phyloP scores from a whole-genome alignment of 2,329 filamentous ascomycete genomes.

The Ophiocordyceps robertsii region DNA sequence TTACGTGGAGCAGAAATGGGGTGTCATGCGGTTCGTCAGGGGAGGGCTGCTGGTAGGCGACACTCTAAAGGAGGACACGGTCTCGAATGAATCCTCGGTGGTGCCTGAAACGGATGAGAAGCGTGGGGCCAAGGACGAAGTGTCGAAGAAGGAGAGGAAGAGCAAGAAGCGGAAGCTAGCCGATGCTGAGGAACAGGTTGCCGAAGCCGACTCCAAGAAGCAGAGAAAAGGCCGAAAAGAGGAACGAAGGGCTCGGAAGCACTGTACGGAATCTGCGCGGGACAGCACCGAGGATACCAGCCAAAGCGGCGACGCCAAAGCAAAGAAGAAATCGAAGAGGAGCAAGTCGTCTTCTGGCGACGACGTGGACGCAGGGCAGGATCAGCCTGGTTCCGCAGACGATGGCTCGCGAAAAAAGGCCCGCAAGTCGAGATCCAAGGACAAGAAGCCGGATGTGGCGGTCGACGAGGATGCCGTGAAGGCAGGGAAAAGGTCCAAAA shows the following conservation, averaged over 20 bases:
- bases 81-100: conserved; percentile 4
- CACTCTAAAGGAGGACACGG: conserved; percentile 29
- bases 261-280: neutral
- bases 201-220: conserved; percentile 13
- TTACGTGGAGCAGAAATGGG: conserved; percentile 65
- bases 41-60: conserved; percentile 60
- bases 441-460: conserved; percentile 4
- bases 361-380: conserved; percentile 18
- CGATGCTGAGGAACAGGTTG: conserved; percentile 17
- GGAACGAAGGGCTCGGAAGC: conserved; percentile 20
- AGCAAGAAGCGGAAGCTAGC: conserved; percentile 36
- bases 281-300: conserved; percentile 7
- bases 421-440: conserved; percentile 6
- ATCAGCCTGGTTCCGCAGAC: neutral
- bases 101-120: conserved; percentile 8
- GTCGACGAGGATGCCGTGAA: conserved; percentile 3
- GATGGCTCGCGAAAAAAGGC: conserved; percentile 5
- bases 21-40: conserved; percentile 71
- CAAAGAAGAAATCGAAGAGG: conserved; percentile 12
- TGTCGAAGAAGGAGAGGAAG: conserved; percentile 26
- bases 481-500: conserved; percentile 26
- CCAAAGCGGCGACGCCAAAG: conserved; percentile 6
- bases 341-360: conserved; percentile 14
- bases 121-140: conserved; percentile 10
- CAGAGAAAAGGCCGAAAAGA: conserved; percentile 24